Base-by-base conservation (phyloP, 768 basidiomycete genomes). In the Amanita pallidorosea region DNA sequence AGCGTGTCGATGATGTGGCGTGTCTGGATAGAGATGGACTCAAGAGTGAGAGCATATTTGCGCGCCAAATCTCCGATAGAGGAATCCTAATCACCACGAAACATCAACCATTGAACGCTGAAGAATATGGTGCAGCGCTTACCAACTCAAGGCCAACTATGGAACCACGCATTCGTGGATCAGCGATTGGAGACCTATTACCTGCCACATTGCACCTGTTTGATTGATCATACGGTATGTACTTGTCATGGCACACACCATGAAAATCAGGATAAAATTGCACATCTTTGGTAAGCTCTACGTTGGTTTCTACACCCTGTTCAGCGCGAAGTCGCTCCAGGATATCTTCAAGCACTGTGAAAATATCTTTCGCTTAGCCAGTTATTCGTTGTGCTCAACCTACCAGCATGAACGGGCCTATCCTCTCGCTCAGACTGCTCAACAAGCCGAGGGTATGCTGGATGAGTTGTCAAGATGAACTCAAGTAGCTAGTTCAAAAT, bases 211-310 rank as follows among this genome's bases (percentile, higher is more conserved):
- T 54, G 34, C 50, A 49, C 33, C 34, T 44, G 15, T 20, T 22
- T 29, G 12, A 44, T 29, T 15, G 35, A 33, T 33, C 12, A 20
- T n/a, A 31, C 36, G 0, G 17, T 33, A n/a, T 7, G 12, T 7
- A n/a, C 8, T 15, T 31, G 33, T 22, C 38, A 31, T 36, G 17
- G 29, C 20, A 41, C 65, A 35, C 58, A 87, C 92, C 93, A 64
- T 93, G 90, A 54, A 96, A 76, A 63, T 99, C 95, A 0, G 95
- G 95, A 67, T 98, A 99, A 60, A 98, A 76, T 61, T 98, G 92
- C 49, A 95, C 65, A 65, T 93, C 85, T 57, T 86, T 91, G 13
- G 89, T 89, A 27, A 97, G 73, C 62, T 94, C 91, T 0, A 90
- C 88, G 56, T 85, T 70, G 38, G 79, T 79, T 33, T 76, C 76